Evolutionary conservation across 192 early-diverging fungal genomes (phyloP).

Genomic region (Lobosporangium transversale): DNA sequence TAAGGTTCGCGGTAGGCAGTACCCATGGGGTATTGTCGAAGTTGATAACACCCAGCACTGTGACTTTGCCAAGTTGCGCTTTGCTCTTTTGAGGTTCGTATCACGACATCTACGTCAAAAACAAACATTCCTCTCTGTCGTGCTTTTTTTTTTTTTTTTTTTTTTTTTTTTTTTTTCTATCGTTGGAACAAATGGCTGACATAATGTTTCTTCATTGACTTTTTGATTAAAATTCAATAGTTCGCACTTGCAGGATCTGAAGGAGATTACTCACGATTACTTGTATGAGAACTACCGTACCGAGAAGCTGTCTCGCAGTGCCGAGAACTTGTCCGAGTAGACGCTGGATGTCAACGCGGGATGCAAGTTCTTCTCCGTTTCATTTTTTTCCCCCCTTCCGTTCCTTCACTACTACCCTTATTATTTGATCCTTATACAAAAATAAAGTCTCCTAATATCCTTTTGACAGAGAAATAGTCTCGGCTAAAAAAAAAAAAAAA

Average conservation of each 20-base stretch:
- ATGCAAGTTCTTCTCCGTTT: neutral
- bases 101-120: neutral
- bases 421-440: too few relatives aligned
- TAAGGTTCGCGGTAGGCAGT: constrained; percentile 89
- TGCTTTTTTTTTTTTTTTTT: constrained; percentile 2
- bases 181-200: neutral
- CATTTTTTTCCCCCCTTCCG: neutral
- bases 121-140: neutral
- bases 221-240: constrained; percentile 63
- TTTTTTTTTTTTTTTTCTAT: constrained; percentile 8
- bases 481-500: too few relatives aligned
- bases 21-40: constrained; percentile 97
- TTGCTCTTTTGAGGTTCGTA: constrained; percentile 79
- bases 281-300: constrained; percentile 97
- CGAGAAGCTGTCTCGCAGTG: constrained; percentile 76
- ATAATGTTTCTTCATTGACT: too few relatives aligned
- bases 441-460: too few relatives aligned
- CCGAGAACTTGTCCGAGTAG: constrained; percentile 53
- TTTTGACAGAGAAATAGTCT: too few relatives aligned
- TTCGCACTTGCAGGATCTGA: constrained; percentile 97
- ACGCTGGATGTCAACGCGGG: constrained; percentile 14
- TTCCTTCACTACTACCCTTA: too few relatives aligned
- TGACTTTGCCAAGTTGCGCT: constrained; percentile 95
- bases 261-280: constrained; percentile 95
- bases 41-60: constrained; percentile 97